Percentiles rank a stretch among this genome's conserved stretches.
Evolutionary conservation across 2,329 filamentous ascomycete species (phyloP).

Genomic region (Penicillium sp.): DNA sequence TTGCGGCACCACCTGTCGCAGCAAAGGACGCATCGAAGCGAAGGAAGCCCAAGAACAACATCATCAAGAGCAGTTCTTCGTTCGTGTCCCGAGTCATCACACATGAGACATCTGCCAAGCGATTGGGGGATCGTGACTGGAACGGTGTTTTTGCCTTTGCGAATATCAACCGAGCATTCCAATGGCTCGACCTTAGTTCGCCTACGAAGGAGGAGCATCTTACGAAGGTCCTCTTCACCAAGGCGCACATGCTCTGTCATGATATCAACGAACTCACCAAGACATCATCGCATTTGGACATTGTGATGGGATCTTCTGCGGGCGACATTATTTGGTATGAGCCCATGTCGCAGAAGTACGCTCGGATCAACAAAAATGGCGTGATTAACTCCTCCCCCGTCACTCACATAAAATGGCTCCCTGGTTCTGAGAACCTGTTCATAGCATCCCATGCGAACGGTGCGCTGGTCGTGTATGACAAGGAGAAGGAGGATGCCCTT

Average conservation of each 20-base stretch:
- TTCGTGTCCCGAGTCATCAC: slow-evolving; percentile 96
- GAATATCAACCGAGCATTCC: slow-evolving; percentile 89
- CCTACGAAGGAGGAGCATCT: slow-evolving; percentile 66
- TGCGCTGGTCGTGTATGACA: slow-evolving; percentile 85
- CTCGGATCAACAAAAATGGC: slow-evolving; percentile 91
- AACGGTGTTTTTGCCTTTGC: slow-evolving; percentile 85
- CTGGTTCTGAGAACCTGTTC: slow-evolving; percentile 86
- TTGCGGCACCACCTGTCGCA: slow-evolving; percentile 47
- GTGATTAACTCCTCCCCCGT: slow-evolving; percentile 79
- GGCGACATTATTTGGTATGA: slow-evolving; percentile 99
- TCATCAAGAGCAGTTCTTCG: slow-evolving; percentile 95
- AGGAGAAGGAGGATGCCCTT: slow-evolving; percentile 81
- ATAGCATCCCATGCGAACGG: slow-evolving; percentile 88
- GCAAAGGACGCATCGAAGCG: slow-evolving; percentile 63
- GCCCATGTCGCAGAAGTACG: slow-evolving; percentile 90
- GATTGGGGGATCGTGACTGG: slow-evolving; percentile 64
- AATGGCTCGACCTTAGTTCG: slow-evolving; percentile 87
- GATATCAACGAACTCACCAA: slow-evolving; percentile 82
- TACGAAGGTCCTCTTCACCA: slow-evolving; percentile 93
- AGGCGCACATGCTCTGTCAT: slow-evolving; percentile 88
- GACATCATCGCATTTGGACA: slow-evolving; percentile 68
- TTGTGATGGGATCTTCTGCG: slow-evolving; percentile 91
- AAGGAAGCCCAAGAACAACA: slow-evolving; percentile 94
- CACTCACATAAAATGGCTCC: slow-evolving; percentile 83
- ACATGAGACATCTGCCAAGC: slow-evolving; percentile 70